A percentile compares a stretch with the other conserved stretches of the same genome.
phyloP scores from a whole-genome alignment of 768 basidiomycete species.

The Lactarius trivialis region DNA sequence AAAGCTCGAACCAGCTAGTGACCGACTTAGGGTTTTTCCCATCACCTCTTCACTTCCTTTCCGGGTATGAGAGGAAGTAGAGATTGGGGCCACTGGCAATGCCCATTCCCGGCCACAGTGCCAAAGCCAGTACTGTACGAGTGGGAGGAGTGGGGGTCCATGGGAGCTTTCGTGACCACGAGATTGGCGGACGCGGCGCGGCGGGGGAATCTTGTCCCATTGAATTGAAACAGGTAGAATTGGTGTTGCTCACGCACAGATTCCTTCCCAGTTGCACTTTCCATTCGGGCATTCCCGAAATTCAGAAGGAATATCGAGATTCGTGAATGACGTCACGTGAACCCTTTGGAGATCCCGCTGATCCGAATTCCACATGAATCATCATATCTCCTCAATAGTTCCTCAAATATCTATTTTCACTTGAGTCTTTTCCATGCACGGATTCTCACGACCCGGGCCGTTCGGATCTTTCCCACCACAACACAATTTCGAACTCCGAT shows the following conservation, averaged over 20 bases:
- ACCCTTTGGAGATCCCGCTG: background rate
- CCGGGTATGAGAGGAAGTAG: background rate
- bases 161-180: background rate
- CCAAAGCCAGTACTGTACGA: background rate
- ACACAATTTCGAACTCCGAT: too few species aligned
- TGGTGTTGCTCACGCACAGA: slow-evolving; percentile 5
- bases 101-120: background rate
- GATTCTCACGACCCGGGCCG: too few species aligned
- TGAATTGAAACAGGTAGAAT: slow-evolving; percentile 8
- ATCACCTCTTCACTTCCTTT: background rate
- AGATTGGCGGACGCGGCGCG: background rate
- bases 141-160: background rate
- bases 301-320: background rate
- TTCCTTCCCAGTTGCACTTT: slow-evolving; percentile 13
- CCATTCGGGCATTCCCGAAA: slow-evolving; percentile 9
- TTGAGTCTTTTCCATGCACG: too few species aligned
- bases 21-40: background rate
- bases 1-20: background rate
- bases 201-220: background rate
- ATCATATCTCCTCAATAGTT: too few species aligned
- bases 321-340: background rate
- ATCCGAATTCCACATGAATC: too few species aligned
- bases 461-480: too few species aligned
- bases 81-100: background rate
- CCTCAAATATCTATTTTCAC: too few species aligned